phyloP scores from a whole-genome alignment of 805 yeast species.

The Blastobotrys chiropterorum region DNA sequence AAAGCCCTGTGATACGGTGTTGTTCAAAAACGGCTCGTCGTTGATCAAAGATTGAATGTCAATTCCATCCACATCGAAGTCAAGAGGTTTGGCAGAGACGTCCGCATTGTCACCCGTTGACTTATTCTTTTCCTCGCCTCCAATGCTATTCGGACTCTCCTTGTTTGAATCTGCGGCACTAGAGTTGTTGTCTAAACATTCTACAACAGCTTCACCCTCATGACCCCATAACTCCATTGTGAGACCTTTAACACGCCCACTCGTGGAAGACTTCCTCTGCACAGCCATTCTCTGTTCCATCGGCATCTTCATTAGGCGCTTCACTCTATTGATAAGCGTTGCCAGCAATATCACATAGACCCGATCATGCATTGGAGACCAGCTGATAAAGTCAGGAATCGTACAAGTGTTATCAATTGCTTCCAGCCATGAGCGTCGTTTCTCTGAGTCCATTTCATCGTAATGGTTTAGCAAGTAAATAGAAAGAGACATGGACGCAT shows the following conservation, averaged over 20 bases:
- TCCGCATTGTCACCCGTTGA: neutral
- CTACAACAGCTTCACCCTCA: neutral
- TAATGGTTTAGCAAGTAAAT: conserved; percentile 14
- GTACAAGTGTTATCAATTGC: conserved; percentile 8
- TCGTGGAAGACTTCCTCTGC: neutral
- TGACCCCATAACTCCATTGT: conserved; percentile 2
- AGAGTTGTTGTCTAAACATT: neutral
- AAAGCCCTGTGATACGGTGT: conserved; percentile 12
- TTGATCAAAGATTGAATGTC: neutral
- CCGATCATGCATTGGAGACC: conserved; percentile 9
- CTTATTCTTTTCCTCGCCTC: neutral
- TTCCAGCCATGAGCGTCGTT: conserved; percentile 8
- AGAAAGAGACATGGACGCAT: conserved; percentile 16
- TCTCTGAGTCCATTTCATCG: conserved; percentile 10
- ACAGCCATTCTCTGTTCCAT: conserved; percentile 10
- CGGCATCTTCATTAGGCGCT: conserved; percentile 12
- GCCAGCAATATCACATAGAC: conserved; percentile 14
- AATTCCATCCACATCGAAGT: neutral
- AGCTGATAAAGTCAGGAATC: conserved; percentile 10
- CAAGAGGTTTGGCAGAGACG: neutral
- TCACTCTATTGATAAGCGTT: conserved; percentile 14
- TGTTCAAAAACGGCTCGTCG: conserved; percentile 3
- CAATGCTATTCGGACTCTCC: neutral
- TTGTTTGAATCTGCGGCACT: neutral
- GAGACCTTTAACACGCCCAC: conserved; percentile 1